Conservation (phyloP, 164 flowering plant species). For the Berberis thunbergii region DNA sequence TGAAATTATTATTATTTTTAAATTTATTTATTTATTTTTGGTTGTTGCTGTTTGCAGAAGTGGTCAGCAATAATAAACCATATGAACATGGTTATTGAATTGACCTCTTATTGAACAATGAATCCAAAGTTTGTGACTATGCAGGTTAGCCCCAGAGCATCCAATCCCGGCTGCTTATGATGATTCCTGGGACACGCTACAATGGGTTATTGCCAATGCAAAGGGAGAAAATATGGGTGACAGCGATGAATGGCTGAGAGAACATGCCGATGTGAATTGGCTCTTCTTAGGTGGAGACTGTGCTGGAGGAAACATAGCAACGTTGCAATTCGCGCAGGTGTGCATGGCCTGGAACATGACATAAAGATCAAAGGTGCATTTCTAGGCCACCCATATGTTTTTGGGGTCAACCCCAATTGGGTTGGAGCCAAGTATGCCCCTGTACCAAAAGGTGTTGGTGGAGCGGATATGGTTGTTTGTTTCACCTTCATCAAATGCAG, state of each 20-base stretch:
- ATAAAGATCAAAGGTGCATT: conserved; percentile 12
- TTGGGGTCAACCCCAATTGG: conserved; percentile 26
- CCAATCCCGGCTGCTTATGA: conserved; percentile 40
- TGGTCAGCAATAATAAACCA: no score
- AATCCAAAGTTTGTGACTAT: no score
- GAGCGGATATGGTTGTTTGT: conserved; percentile 7
- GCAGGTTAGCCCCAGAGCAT: conserved; percentile 36
- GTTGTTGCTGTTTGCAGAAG: no score
- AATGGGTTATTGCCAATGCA: conserved; percentile 37
- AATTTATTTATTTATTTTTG: no score
- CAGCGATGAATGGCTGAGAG: conserved; percentile 33
- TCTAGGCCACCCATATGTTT: conserved; percentile 18
- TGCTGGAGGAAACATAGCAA: conserved; percentile 45
- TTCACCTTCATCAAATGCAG: conserved; percentile 7
- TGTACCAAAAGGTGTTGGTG: not conserved
- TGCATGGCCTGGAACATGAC: not conserved
- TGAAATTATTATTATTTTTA: no score
- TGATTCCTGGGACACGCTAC: conserved; percentile 47
- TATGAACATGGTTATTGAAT: no score
- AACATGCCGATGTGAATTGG: conserved; percentile 29
- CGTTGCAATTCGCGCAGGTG: conserved; percentile 13
- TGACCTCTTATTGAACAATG: no score
- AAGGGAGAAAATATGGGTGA: not conserved
- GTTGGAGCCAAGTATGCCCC: conserved; percentile 4
- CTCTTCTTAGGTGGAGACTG: conserved; percentile 53